Evolutionary conservation across 371 early-diverging fungal species (phyloP).

Genomic region (Apophysomyces variabilis): DNA sequence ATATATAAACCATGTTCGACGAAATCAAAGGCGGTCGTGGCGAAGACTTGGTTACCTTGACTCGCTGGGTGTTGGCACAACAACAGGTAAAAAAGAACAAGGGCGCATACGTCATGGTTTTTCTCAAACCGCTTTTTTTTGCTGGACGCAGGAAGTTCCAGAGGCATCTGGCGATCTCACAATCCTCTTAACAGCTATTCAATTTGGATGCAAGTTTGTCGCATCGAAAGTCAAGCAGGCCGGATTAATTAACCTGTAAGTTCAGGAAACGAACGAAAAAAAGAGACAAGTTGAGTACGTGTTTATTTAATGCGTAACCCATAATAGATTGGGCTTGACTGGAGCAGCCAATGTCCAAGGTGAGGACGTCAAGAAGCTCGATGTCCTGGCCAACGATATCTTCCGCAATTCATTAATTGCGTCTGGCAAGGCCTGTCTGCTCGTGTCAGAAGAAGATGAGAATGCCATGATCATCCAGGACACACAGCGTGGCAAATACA

Average conservation of each 20-base stretch:
- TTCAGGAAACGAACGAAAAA: no score
- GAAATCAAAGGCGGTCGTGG: constrained; percentile 51
- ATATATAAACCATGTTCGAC: constrained; percentile 36
- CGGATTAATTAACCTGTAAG: constrained; percentile 92
- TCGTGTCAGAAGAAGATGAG: constrained; percentile 97
- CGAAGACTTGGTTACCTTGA: constrained; percentile 94
- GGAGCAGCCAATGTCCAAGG: constrained; percentile 90
- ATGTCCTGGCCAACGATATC: constrained; percentile 96
- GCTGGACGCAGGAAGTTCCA: constrained; percentile 38
- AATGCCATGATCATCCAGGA: constrained; percentile 87
- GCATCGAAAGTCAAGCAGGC: constrained; percentile 96
- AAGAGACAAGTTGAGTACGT: no score
- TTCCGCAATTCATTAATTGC: constrained; percentile 93
- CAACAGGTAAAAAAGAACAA: constrained; percentile 65
- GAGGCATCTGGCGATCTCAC: constrained; percentile 96
- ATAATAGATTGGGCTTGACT: constrained; percentile 82
- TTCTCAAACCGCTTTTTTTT: not conserved
- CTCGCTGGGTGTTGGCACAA: constrained; percentile 89
- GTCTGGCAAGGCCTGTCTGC: constrained; percentile 90
- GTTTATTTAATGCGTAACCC: not conserved
- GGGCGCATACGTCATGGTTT: not conserved
- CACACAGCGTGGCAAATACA: constrained; percentile 85
- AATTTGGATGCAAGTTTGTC: constrained; percentile 97
- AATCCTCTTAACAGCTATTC: constrained; percentile 87
- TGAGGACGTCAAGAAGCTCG: constrained; percentile 96